phyloP scores from a whole-genome alignment of 2,329 filamentous ascomycete species.

The Epichloe gansuensis region DNA sequence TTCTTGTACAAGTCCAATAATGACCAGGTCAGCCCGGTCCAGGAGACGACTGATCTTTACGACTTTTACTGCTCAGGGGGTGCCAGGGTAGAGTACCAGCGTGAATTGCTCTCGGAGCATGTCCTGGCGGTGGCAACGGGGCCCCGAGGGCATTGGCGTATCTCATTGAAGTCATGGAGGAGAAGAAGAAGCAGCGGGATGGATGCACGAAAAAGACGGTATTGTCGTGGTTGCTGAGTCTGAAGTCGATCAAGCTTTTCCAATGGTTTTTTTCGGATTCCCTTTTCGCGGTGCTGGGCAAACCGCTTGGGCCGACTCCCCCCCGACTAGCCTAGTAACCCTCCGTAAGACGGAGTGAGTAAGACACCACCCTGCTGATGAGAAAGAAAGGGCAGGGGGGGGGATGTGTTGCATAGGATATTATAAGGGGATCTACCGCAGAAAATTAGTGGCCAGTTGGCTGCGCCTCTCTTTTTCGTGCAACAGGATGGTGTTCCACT shows the following conservation, averaged over 20 bases:
- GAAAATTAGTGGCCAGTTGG: too few relatives aligned
- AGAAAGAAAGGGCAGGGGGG: too few relatives aligned
- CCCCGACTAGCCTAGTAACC: not conserved
- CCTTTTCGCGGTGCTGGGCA: not conserved
- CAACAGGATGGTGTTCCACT: too few relatives aligned
- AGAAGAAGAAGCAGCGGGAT: not conserved
- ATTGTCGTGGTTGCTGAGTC: not conserved
- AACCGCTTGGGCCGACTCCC: not conserved
- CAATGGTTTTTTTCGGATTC: not conserved
- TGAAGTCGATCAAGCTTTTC: not conserved
- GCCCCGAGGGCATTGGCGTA: not conserved
- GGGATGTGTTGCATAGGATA: too few relatives aligned
- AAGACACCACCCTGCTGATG: not conserved
- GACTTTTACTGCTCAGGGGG: slow-evolving; percentile 1
- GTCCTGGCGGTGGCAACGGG: not conserved
- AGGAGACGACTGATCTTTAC: slow-evolving; percentile 1
- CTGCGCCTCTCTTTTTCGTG: too few relatives aligned
- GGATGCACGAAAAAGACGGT: slow-evolving; percentile 1
- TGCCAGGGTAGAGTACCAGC: not conserved
- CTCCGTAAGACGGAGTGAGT: not conserved
- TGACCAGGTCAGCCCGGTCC: slow-evolving; percentile 1
- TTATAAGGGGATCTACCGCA: too few relatives aligned
- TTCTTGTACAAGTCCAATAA: not conserved
- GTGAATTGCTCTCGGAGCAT: not conserved
- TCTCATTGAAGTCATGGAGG: slow-evolving; percentile 1